Percentiles rank a stretch among this genome's conserved stretches.
phyloP scores from a whole-genome alignment of 2,329 filamentous ascomycete species.

The Microsporum audouinii region DNA sequence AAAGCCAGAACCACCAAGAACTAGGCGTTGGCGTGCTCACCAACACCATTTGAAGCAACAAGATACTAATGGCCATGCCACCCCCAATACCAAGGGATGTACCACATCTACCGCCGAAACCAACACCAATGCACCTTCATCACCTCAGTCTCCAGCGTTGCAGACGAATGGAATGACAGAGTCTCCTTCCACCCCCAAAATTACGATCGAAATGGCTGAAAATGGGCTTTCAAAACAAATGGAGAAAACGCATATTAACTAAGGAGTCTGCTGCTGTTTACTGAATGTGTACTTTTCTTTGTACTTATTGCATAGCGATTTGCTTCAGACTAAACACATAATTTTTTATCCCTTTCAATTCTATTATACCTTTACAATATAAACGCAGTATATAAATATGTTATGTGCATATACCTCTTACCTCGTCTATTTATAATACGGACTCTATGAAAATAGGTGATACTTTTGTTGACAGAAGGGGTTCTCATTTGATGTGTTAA shows the following conservation, averaged over 20 bases:
- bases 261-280: not conserved
- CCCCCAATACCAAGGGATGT: not conserved
- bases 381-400: not conserved
- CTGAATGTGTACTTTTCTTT: not conserved
- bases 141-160: not conserved
- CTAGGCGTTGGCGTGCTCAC: slow-evolving; percentile 30
- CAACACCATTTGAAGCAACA: slow-evolving; percentile 15
- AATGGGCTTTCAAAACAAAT: not conserved
- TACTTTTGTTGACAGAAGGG: not conserved
- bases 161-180: not conserved
- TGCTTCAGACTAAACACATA: not conserved
- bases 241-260: not conserved
- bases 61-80: not conserved
- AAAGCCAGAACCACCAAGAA: slow-evolving; percentile 33
- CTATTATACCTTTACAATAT: not conserved
- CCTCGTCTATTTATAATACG: no score
- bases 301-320: slow-evolving; percentile 1
- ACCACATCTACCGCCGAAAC: not conserved
- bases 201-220: not conserved
- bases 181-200: not conserved
- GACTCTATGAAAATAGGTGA: not conserved
- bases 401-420: not conserved
- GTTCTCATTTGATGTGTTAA: not conserved
- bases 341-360: not conserved
- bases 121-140: not conserved